Conservation (phyloP, 1,284 basidiomycete genomes). For the Rhodotorula sp. region DNA sequence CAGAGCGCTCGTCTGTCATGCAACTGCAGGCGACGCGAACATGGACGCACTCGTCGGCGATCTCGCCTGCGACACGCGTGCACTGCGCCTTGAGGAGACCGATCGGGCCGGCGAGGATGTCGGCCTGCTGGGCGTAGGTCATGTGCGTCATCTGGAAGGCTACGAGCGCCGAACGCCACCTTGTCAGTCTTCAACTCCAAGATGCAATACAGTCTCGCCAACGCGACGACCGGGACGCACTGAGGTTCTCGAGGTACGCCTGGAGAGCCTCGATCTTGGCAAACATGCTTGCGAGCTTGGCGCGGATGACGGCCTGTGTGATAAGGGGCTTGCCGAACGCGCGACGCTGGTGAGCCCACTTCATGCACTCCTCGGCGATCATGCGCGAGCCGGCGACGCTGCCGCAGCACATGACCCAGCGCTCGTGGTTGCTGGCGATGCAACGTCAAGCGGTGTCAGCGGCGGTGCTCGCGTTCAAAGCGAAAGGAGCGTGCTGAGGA, state of each 20-base stretch:
- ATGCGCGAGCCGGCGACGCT: slow-evolving; percentile 43
- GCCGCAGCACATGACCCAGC: slow-evolving; percentile 54
- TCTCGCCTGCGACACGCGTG: slow-evolving; percentile 35
- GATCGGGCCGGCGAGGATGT: slow-evolving; percentile 44
- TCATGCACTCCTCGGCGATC: slow-evolving; percentile 43
- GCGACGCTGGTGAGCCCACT: slow-evolving; percentile 42
- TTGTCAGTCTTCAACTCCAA: background rate
- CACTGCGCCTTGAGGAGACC: slow-evolving; percentile 37
- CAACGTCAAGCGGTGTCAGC: background rate
- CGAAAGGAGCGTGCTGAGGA: background rate
- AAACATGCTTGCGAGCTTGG: slow-evolving; percentile 44
- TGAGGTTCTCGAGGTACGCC: slow-evolving; percentile 44
- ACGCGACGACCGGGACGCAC: background rate
- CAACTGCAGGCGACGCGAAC: background rate
- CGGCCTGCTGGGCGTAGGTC: slow-evolving; percentile 43
- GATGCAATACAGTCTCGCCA: background rate
- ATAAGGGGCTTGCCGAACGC: slow-evolving; percentile 45
- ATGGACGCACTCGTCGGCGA: slow-evolving; percentile 50
- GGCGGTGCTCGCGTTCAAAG: background rate
- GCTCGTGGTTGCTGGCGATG: slow-evolving; percentile 48
- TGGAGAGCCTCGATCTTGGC: slow-evolving; percentile 41
- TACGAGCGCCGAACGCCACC: background rate
- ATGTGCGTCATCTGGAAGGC: slow-evolving; percentile 44
- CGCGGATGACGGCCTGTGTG: slow-evolving; percentile 42
- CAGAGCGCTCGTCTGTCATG: too few species aligned